Evolutionary conservation across 2,329 filamentous ascomycete genomes (phyloP), one percentile per base, ranked within the genome.

Genomic region (Emericellopsis cladophorae): DNA sequence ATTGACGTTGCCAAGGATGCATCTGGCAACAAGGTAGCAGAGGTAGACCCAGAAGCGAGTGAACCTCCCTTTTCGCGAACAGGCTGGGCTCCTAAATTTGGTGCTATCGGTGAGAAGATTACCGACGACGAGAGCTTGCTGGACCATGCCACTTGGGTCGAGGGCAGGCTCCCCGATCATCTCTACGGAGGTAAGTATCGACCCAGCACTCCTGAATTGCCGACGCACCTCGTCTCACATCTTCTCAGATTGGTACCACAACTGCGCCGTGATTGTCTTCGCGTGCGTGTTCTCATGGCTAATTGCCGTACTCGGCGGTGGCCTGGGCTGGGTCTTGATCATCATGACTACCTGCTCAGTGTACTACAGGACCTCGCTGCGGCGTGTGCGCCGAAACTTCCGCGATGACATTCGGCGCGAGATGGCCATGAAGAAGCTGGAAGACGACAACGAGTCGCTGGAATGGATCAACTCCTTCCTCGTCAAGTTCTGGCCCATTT

Each of bases 391-490:
- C 51, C 81, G 92, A 50, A 98, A 98, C 60, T 95, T 95, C 61
- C 81, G 90, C 44, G 92, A 98, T 62, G 92, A 98, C 55, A 76
- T 98, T 49, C 82, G 81, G 45, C 81, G 92, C 41, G 89, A 95
- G 60, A 73, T 95, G 70, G 81, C 83, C 11, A 84, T 95, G 61
- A 82, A 81, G 60, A 84, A 75, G 53, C 68, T 98, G 41, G 92
- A 96, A 51, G 92, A 80, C 8, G 92, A 98, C 51, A 79, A 79
- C 22, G 92, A 98, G 63, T 92, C 84, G 42, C 69, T 98, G 38
- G 92, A 98, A 61, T 98, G 92, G 92, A 96, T 98, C 61, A 98
- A 98, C 70, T 94, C 87, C 51, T 98, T 98, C 66, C 60, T 98
- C 52, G 79, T 93, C 64, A 98, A 98, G 60, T 98, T 98, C 66